Evolutionary conservation across 176 grass and related monocot species (phyloP), one percentile per base, ranked within the genome.

Genomic region (Pontederia paniculata): DNA sequence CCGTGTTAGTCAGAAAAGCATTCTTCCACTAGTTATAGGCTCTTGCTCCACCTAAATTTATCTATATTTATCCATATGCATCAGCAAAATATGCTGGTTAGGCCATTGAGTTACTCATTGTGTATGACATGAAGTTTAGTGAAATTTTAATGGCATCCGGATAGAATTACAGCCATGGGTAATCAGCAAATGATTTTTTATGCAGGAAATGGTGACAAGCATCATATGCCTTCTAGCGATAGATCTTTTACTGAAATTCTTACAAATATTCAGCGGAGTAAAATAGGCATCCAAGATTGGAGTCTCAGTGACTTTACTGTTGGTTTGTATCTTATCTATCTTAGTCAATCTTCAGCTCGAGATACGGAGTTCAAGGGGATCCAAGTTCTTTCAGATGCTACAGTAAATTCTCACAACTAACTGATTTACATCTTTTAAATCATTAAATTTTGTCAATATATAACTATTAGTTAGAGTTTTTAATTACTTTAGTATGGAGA

Each of bases 271-370:
- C 91, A 97, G 53, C 60, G 77, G 60, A 97, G 86, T 62, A 97
- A 87, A 77, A 69, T 87, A 14, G 86, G 82, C 80, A 81, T 97
- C 50, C 76, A 87, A 71, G 91, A 97, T 48, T 97, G 86, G 86
- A 97, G 91, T 67, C 74, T 97, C 15, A 87, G 80, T 54, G 86
- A 97, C 66, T 71, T 90, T 57, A 97, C 91, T 1, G 17, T 97
- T 51, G 91, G 86, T 21, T 76, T 97, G 23, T 97, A 90, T 57
- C 82, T 97, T 57, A 97, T 97, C 54, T 97, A 97, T 58, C 82
- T 97, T 45, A 90, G 80, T 53, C 91, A 87, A 83, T 76, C 91
- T 70, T 89, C 86, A n/a, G 46, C 86, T 16, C 74, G 73, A 18
- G 52, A 73, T 45, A 60, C 81, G 54, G 44, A 76, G 16, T 81